Base-by-base conservation (phyloP, 305 asterid genomes). In the Solanum hybrid region DNA sequence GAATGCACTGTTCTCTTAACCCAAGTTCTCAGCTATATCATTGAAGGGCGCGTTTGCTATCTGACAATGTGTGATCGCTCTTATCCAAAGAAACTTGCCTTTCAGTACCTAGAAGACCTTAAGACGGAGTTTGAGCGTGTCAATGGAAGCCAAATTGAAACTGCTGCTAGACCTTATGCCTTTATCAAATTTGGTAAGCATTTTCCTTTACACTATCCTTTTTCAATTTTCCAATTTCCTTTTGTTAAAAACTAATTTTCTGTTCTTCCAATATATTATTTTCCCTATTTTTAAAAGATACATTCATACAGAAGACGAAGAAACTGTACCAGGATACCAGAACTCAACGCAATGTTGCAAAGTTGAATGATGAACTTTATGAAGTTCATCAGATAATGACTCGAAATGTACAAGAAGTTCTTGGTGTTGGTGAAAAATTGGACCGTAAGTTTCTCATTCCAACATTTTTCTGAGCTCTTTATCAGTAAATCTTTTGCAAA, bases 371-470 rank as follows among this genome's bases (percentile, higher is more conserved):
- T 90, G 99, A 97, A 90, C 98, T 97, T 29, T 95, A 97, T 94
- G 98, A 97, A 95, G 99, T 96, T 91, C 99, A 97, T 92, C 99
- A 97, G 92, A 96, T 97, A 86, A 97, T 97, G 99, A 97, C 99
- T 89, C 98, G 99, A 91, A 97, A 97, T 93, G 98, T 97, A 82
- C 98, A 97, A 91, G 99, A 97, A 94, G 99, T 97, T 91, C 98
- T 97, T 89, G 99, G 99, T 87, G 98, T 96, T 90, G 99, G 99
- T 93, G 99, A 96, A 94, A 96, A 97, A 92, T 94, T 97, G 95
- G 98, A 97, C 90, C 98, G 99, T 96, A 93, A 96, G 99, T 94
- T 90, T 88, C 91, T 91, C 78, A 76, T 32, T 45, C 51, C 26
- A 39, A 27, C 87, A 82, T 41, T 82, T 27, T 41, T 26, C 15